Evolutionary conservation across 2,329 filamentous ascomycete species (phyloP).

Genomic region (Aspergillus uvarum): DNA sequence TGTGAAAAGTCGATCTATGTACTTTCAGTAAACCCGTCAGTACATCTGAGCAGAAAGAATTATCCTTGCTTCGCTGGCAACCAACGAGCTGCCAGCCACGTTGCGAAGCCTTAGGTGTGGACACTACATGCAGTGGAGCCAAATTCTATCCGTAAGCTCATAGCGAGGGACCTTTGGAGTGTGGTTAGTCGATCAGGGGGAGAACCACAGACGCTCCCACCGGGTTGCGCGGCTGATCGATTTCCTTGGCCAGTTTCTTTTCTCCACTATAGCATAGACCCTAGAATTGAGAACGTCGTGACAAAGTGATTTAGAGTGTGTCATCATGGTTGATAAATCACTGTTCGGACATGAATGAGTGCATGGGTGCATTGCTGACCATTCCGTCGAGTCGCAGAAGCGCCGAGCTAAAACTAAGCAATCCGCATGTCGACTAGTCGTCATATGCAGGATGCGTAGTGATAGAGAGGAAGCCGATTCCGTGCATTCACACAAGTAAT

Average conservation of each 20-base stretch:
- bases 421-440: neutral
- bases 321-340: neutral
- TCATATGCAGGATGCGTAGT: neutral
- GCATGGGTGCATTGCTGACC: neutral
- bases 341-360: neutral
- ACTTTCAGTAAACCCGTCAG: neutral
- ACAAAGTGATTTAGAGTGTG: neutral
- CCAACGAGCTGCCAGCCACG: too few species aligned
- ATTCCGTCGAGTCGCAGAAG: neutral
- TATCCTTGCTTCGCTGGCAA: neutral
- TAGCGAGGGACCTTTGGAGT: too few species aligned
- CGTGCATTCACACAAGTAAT: neutral
- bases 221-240: too few species aligned
- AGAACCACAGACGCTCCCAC: too few species aligned
- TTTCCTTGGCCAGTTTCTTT: too few species aligned
- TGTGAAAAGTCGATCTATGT: neutral
- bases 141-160: too few species aligned
- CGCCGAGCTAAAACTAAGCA: neutral
- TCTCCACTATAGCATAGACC: too few species aligned
- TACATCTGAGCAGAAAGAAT: neutral
- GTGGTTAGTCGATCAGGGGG: too few species aligned
- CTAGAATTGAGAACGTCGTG: neutral
- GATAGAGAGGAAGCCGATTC: neutral
- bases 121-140: too few species aligned
- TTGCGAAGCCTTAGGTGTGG: too few species aligned